Conservation (phyloP, 805 yeast genomes). For the Sporopachydermia lactativora region DNA sequence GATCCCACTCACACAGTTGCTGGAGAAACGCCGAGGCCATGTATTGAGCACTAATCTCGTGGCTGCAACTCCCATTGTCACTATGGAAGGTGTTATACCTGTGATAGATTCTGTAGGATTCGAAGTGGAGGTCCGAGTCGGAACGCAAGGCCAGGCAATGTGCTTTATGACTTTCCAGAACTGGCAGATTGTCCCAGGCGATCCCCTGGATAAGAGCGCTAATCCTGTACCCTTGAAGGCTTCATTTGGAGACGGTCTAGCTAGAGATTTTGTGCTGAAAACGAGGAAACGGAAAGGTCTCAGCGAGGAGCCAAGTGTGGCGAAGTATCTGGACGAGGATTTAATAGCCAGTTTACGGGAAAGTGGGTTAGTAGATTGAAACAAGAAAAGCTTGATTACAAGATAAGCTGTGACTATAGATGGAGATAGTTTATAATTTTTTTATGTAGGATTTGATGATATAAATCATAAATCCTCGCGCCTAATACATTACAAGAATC, state of each 20-base stretch:
- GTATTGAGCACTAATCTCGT: slow-evolving; percentile 35
- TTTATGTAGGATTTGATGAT: neutral
- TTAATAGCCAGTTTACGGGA: slow-evolving; percentile 38
- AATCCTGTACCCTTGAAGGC: slow-evolving; percentile 59
- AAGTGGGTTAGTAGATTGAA: slow-evolving; percentile 26
- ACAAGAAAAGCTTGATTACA: neutral
- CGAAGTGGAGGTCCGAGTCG: slow-evolving; percentile 70
- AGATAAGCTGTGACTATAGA: neutral
- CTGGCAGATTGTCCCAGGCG: slow-evolving; percentile 82
- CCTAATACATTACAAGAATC: too few relatives aligned
- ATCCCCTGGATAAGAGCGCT: slow-evolving; percentile 63
- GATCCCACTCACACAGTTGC: slow-evolving; percentile 31
- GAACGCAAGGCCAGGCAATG: slow-evolving; percentile 68
- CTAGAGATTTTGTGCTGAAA: slow-evolving; percentile 81
- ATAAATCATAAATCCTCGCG: neutral
- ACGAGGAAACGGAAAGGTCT: slow-evolving; percentile 84
- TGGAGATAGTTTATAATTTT: too few relatives aligned
- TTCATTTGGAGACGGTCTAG: slow-evolving; percentile 53
- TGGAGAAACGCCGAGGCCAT: slow-evolving; percentile 61
- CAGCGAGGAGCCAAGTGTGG: slow-evolving; percentile 52
- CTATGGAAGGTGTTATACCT: slow-evolving; percentile 55
- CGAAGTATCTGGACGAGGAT: slow-evolving; percentile 52
- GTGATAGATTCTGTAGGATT: slow-evolving; percentile 85
- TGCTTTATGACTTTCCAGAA: slow-evolving; percentile 48
- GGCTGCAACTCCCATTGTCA: slow-evolving; percentile 58